Evolutionary conservation across 2,329 filamentous ascomycete species (phyloP), one percentile per base, ranked within the genome.

Genomic region (Paecilomyces niveus): DNA sequence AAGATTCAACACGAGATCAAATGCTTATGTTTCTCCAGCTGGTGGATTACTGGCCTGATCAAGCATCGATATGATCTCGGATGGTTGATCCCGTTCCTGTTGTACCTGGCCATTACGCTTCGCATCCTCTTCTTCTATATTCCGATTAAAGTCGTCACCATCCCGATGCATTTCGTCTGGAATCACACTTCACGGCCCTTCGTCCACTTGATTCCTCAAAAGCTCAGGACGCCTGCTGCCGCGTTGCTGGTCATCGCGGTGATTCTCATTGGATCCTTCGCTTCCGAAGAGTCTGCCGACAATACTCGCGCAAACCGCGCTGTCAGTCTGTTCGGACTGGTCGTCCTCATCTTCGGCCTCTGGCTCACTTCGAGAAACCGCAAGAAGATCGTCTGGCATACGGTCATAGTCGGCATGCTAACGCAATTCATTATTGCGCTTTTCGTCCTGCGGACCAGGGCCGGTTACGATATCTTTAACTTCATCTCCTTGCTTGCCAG

Each of bases 381-480:
- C 64, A 85, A 76, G 64, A 80, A 74, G 63, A 76, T 79, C 54
- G 62, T 73, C 31, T 92, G 87, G 88, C 87, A 89, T 68, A 89
- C 89, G 1, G 89, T 97, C 65, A 90, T 96, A 61, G 89, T 89
- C 39, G 92, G 92, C 60, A 94, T 96, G 88, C 80, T 96, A 50
- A 81, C 87, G 10, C 92, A 97, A 74, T 97, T 92, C 76, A 81
- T 97, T 69, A 83, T 96, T 63, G 92, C 90, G 3, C 81, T 96
- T 11, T 96, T 97, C 67, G 92, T 96, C 54, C 80, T 96, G 65
- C 85, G 91, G 54, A 94, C 91, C 2, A 75, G 81, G 45, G 89
- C 85, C 45, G 92, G 92, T 59, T 95, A 85, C 76, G 89, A 95
- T 75, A 96, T 96, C 70, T 97, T 97, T 83, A 85, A 85, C 73